Conservation (phyloP, 2,329 filamentous ascomycete species). For the Neoarthrinium moseri region DNA sequence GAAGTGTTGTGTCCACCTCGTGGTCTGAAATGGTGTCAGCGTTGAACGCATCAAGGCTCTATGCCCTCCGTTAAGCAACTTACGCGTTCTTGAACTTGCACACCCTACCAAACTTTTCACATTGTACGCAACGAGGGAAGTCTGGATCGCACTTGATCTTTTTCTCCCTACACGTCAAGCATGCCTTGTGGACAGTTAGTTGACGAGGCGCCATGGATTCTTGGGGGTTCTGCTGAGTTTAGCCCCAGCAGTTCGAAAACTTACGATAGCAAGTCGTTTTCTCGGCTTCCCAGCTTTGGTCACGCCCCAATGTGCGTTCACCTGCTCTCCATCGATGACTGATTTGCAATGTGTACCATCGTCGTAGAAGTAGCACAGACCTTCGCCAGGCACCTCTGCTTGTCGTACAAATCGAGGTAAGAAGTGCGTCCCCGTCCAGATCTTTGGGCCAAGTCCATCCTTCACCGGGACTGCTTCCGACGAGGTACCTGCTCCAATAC, state of each 20-base stretch:
- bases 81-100: constrained; percentile 87
- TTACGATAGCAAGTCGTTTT: constrained; percentile 78
- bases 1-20: constrained; percentile 58
- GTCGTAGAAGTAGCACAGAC: constrained; percentile 82
- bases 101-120: constrained; percentile 82
- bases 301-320: constrained; percentile 90
- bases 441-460: constrained; percentile 64
- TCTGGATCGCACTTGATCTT: constrained; percentile 97
- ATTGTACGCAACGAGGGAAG: constrained; percentile 83
- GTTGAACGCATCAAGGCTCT: not conserved
- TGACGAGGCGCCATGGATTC: not conserved
- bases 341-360: constrained; percentile 82
- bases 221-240: too few relatives aligned
- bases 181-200: constrained; percentile 34
- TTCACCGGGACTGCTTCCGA: constrained; percentile 50
- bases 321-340: constrained; percentile 78
- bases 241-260: too few relatives aligned
- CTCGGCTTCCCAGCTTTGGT: constrained; percentile 93
- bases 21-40: constrained; percentile 39
- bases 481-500: constrained; percentile 26
- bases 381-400: constrained; percentile 72
- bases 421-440: constrained; percentile 68
- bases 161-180: constrained; percentile 90
- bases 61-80: constrained; percentile 37
- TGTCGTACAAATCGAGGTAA: constrained; percentile 64